These are phyloP conservation scores for Vaccinium corymbosum DNA, from an alignment of 148 eudicot species.

Conservation along the genomic window DNA sequence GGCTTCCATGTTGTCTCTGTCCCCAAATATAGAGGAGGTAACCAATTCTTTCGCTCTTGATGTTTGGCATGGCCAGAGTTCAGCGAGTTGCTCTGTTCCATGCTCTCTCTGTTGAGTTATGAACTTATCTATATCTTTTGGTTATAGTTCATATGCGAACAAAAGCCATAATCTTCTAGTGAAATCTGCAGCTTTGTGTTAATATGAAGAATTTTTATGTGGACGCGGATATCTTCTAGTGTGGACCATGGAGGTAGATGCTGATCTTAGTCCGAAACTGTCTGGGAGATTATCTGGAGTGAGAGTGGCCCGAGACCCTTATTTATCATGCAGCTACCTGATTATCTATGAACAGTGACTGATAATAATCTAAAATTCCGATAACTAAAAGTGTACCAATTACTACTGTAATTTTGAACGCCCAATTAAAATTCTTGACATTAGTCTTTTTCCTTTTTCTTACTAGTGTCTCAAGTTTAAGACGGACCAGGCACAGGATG, in stretches of 20 bases:
- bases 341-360: background rate
- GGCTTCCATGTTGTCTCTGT: background rate
- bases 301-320: background rate
- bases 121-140: background rate
- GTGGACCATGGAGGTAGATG: background rate
- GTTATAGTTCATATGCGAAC: background rate
- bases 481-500: conserved; percentile 96
- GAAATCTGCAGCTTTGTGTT: background rate
- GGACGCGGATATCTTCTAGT: too few species aligned
- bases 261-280: background rate
- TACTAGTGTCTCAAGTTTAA: conserved; percentile 85
- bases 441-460: background rate
- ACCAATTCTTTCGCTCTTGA: background rate
- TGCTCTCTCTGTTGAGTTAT: background rate
- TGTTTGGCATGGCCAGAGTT: background rate
- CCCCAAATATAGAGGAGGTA: background rate
- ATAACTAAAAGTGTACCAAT: background rate
- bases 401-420: background rate
- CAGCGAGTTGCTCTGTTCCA: background rate
- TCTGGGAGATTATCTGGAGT: background rate
- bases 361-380: background rate
- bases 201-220: background rate
- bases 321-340: background rate
- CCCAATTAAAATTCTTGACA: background rate
- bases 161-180: background rate